Conservation (phyloP, 768 basidiomycete genomes). For the Galerina marginata region DNA sequence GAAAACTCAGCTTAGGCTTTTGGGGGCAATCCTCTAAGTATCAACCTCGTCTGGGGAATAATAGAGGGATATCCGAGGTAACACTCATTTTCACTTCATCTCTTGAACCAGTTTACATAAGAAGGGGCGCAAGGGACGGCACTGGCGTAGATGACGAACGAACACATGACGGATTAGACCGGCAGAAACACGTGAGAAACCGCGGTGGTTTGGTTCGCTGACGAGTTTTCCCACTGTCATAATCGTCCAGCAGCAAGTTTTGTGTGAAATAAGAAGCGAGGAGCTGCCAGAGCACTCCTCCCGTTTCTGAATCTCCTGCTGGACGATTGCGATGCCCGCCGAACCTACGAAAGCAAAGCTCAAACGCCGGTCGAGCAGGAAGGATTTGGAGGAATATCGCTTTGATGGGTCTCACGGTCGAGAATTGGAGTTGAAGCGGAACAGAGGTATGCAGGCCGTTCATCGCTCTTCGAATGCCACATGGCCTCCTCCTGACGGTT, state of each 20-base stretch:
- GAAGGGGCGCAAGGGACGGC: neutral
- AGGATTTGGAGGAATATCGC: constrained; percentile 54
- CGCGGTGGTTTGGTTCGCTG: neutral
- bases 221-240: constrained; percentile 15
- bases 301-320: constrained; percentile 2
- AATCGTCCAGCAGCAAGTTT: constrained; percentile 2
- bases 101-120: neutral
- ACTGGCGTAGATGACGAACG: neutral
- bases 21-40: too few species aligned
- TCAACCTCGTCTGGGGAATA: too few species aligned
- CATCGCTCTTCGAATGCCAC: constrained; percentile 6
- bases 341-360: constrained; percentile 57
- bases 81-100: too few species aligned
- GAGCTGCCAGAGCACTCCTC: neutral
- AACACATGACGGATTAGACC: too few species aligned
- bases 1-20: too few species aligned
- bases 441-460: constrained; percentile 48
- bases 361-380: constrained; percentile 53
- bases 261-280: constrained; percentile 26
- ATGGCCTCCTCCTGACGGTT: constrained; percentile 13
- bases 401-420: constrained; percentile 60
- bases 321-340: constrained; percentile 50
- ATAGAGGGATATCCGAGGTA: too few species aligned
- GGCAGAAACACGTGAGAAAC: neutral
- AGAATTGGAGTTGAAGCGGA: constrained; percentile 78